Evolutionary conservation across 106 monocot genomes (phyloP), one percentile per base, ranked within the genome.

Genomic region (Dioscorea zingiberensis): DNA sequence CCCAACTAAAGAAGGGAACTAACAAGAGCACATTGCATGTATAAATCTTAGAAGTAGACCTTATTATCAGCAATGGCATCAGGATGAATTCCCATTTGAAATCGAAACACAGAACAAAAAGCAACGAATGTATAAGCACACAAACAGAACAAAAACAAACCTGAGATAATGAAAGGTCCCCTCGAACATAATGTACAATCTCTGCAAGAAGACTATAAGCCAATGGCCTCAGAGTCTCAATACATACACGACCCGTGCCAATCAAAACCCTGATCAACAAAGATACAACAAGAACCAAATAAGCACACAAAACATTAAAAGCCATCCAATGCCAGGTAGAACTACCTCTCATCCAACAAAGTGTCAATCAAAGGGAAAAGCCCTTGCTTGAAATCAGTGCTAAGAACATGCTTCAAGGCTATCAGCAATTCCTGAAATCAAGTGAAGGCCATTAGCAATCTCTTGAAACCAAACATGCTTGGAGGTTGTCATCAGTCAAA

Each of bases 121-220:
- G 21, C 25, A 51, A 59, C 13, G 64, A 22, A 58, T 55, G 10
- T 45, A 25, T 27, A 51, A 51, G 51, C 15, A 19, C 12, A 51
- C 15, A 51, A 51, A 51, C 15, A 51, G 19, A 18, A 51, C 51
- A 9, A 29, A 54, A 59, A 18, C 4, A 63, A 74, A 94, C 95
- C 92, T 98, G 97, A 57, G 88, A 56, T 25, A 92, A 71, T 38
- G 92, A 83, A 68, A 98, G 83, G 29, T 98, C 97, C 60, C 54
- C 81, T 58, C 97, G 85, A 77, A 97, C 88, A 82, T 98, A 86
- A 76, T 93, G 98, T 69, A 98, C 98, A 76, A 98, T 84, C 74
- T 98, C 98, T 25, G 98, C 98, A 77, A 98, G 88, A 77, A 98
- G 84, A 59, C 84, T 98, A 51, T 98, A 98, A 25, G 98, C 98